Evolutionary conservation across 805 yeast species (phyloP).

Genomic region (Zygosaccharomyces pseudorouxii): DNA sequence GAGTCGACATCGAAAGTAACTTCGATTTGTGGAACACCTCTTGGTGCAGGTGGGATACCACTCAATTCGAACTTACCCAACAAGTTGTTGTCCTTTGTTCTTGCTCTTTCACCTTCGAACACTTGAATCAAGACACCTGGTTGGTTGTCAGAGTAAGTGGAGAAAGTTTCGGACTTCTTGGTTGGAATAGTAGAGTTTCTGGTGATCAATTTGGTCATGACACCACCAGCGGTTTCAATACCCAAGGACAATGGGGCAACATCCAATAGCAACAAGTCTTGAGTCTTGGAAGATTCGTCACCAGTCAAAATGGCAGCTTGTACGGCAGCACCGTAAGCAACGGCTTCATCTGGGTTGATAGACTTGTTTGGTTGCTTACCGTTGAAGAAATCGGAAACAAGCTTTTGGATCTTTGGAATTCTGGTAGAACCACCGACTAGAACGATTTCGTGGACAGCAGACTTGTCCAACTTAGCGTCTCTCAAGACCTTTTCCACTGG

Average conservation of each 20-base stretch:
- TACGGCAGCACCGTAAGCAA: constrained; percentile 99
- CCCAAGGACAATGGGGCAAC: constrained; percentile 98
- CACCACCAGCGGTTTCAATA: constrained; percentile 99
- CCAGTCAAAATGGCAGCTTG: constrained; percentile 98
- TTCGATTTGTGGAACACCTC: constrained; percentile 98
- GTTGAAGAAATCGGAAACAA: constrained; percentile 95
- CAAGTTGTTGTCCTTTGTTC: constrained; percentile 93
- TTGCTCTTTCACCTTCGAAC: constrained; percentile 97
- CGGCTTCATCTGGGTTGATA: constrained; percentile 99
- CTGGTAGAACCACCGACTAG: constrained; percentile 98
- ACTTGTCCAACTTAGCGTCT: constrained; percentile 90
- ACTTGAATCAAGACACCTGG: constrained; percentile 99
- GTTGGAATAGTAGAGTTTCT: constrained; percentile 99
- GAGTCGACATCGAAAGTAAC: constrained; percentile 97
- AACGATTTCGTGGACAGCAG: constrained; percentile 90
- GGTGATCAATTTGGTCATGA: constrained; percentile 97
- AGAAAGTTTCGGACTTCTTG: constrained; percentile 96
- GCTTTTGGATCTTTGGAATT: constrained; percentile 97
- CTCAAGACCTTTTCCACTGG: constrained; percentile 96
- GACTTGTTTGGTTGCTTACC: constrained; percentile 98
- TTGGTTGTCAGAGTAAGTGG: constrained; percentile 98
- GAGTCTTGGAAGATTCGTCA: constrained; percentile 96
- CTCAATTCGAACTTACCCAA: constrained; percentile 95
- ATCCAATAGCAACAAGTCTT: constrained; percentile 93
- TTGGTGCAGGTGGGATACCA: constrained; percentile 98